phyloP scores from a whole-genome alignment of 2,329 filamentous ascomycete genomes.

The Tricladium varicosporioides region DNA sequence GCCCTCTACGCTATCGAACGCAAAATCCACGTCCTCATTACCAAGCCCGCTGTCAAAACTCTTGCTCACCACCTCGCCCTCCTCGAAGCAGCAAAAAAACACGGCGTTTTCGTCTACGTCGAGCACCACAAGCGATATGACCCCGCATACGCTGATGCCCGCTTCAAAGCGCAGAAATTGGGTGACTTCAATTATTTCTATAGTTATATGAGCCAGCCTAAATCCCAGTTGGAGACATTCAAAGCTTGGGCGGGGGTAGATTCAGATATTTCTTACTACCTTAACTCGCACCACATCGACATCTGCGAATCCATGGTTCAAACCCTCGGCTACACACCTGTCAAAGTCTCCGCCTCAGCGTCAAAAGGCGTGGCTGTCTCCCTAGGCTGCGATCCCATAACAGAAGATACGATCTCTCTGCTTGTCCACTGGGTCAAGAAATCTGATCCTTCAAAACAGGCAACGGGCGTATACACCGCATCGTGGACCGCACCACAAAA shows the following conservation, averaged over 20 bases:
- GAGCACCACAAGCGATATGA: conserved; percentile 98
- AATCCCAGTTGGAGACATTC: conserved; percentile 33
- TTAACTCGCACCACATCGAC: conserved; percentile 93
- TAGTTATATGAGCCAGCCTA: conserved; percentile 57
- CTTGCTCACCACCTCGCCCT: conserved; percentile 78
- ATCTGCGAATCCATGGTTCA: conserved; percentile 90
- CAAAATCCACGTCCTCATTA: conserved; percentile 86
- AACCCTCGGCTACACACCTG: conserved; percentile 67
- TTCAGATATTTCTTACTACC: conserved; percentile 92
- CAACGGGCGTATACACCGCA: conserved; percentile 87
- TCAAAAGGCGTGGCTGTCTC: conserved; percentile 75
- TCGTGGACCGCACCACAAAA: conserved; percentile 93
- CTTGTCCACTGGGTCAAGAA: conserved; percentile 85
- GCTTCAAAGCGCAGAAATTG: conserved; percentile 69
- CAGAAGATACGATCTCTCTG: conserved; percentile 91
- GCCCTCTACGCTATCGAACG: conserved; percentile 88
- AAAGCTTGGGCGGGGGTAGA: conserved; percentile 67
- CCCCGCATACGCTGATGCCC: conserved; percentile 86
- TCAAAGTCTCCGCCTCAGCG: conserved; percentile 74
- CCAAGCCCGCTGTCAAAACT: conserved; percentile 87
- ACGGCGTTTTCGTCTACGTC: conserved; percentile 85
- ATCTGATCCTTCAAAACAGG: conserved; percentile 65
- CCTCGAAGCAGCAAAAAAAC: conserved; percentile 66
- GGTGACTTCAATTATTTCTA: conserved; percentile 99
- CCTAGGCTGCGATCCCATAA: conserved; percentile 75